Evolutionary conservation across 2,329 filamentous ascomycete genomes (phyloP).

Genomic region (Colletotrichum chlorophyti): DNA sequence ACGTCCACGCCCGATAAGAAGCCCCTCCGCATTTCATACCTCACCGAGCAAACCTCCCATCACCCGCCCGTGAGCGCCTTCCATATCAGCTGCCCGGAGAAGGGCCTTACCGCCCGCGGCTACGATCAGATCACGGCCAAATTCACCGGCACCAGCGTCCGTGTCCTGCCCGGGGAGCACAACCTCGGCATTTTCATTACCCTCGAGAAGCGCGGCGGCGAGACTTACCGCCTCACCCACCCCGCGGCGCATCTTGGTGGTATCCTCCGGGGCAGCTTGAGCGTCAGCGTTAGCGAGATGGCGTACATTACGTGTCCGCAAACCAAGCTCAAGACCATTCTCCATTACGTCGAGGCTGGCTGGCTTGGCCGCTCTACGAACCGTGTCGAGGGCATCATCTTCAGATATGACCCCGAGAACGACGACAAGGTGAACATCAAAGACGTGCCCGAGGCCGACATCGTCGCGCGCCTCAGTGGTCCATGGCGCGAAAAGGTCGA

Average conservation of each 20-base stretch:
- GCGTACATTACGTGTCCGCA: conserved; percentile 90
- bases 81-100: conserved; percentile 89
- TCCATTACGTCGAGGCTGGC: conserved; percentile 92
- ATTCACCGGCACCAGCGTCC: conserved; percentile 94
- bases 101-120: conserved; percentile 84
- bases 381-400: conserved; percentile 88
- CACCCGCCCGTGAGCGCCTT: conserved; percentile 98
- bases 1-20: conserved; percentile 53
- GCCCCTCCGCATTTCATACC: conserved; percentile 83
- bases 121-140: conserved; percentile 98
- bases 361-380: conserved; percentile 94
- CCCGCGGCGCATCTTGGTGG: conserved; percentile 93
- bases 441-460: conserved; percentile 84
- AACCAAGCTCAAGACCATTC: conserved; percentile 88
- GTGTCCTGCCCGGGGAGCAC: conserved; percentile 88
- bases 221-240: conserved; percentile 95
- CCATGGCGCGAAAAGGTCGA: conserved; percentile 80
- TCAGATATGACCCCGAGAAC: conserved; percentile 86
- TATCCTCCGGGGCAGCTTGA: conserved; percentile 84
- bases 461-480: conserved; percentile 83
- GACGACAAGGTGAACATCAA: conserved; percentile 81
- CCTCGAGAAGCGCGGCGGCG: conserved; percentile 78
- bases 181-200: conserved; percentile 97
- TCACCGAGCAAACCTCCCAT: conserved; percentile 97
- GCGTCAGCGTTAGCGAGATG: conserved; percentile 87